Conservation (phyloP, 2,329 filamentous ascomycete species). For the Xylariaceae sp. region DNA sequence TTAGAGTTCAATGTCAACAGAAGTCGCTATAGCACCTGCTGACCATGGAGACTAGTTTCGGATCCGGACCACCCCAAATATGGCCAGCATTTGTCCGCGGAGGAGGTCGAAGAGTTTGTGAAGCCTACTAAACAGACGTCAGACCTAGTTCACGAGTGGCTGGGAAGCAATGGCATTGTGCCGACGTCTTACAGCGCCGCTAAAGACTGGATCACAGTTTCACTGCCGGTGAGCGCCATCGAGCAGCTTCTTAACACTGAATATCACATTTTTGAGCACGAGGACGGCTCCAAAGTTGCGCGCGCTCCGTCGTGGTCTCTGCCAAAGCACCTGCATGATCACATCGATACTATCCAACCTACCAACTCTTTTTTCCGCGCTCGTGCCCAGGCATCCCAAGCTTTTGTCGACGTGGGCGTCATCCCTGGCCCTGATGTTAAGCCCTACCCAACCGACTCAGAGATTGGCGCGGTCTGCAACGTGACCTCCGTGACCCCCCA, state of each 20-base stretch:
- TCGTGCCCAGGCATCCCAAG: constrained; percentile 27
- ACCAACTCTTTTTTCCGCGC: constrained; percentile 53
- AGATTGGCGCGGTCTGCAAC: constrained; percentile 38
- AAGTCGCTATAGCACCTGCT: background rate
- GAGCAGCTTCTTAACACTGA: constrained; percentile 49
- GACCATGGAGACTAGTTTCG: constrained; percentile 35
- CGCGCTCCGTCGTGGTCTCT: constrained; percentile 54
- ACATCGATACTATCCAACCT: constrained; percentile 55
- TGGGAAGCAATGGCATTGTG: constrained; percentile 47
- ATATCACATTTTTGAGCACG: constrained; percentile 48
- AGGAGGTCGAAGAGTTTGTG: constrained; percentile 49
- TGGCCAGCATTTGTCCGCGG: constrained; percentile 46
- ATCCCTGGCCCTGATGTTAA: constrained; percentile 28
- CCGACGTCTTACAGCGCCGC: constrained; percentile 43
- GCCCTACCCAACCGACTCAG: constrained; percentile 27
- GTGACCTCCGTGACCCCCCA: constrained; percentile 45
- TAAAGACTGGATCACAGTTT: constrained; percentile 52
- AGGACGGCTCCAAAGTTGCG: constrained; percentile 46
- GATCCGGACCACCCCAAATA: constrained; percentile 49
- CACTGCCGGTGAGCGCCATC: constrained; percentile 44
- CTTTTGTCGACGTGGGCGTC: constrained; percentile 29
- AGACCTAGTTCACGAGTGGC: constrained; percentile 50
- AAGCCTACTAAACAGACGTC: constrained; percentile 47
- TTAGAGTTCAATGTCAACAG: background rate
- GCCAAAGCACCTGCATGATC: constrained; percentile 49